Base-by-base conservation (phyloP, 345 rosid genomes). In the Euclidium syriacum region DNA sequence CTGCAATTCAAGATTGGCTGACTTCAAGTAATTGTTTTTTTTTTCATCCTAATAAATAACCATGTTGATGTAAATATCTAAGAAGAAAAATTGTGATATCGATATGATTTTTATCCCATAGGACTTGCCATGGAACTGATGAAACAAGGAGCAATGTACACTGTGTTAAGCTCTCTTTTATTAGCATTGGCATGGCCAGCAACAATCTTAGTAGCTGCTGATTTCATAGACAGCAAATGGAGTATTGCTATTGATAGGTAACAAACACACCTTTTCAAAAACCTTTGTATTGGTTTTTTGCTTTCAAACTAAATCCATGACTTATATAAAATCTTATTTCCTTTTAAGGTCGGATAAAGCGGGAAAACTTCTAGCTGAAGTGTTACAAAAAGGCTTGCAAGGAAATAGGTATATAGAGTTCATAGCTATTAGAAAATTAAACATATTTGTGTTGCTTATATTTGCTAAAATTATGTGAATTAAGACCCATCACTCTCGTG, bases 61-160 rank as follows among this genome's bases (percentile, higher is more conserved):
- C 40, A 57, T 55, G 20, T 62, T 24, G 17, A 63, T 46, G 44
- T 72, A 23, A 35, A 52, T 10, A 27, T 6, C 41, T 26, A 6
- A 49, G n/a, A n/a, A 59, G 25, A 48, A n/a, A 17, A 3, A 23
- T 24, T 41, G 65, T 73, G 46, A 77, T 48, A 34, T 34, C 20
- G 25, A 40, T 52, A 18, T 33, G 69, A 44, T 65, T 71, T 75
- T n/a, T n/a, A n/a, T n/a, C 42, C 56, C 42, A 22, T 70, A 91
- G 98, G 84, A 29, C 62, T 94, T 74, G 86, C 96, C 23, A 46
- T 70, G 79, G 88, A 76, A 75, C 70, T 94, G 78, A 90, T 90
- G 99, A 90, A 67, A 77, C 95, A 84, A 77, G 99, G 99, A 48
- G 99, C 96, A 52, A 87, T 90, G 99, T 53, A 87, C 86, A 94